Percentiles rank a stretch among this genome's conserved stretches.
Evolutionary conservation across 805 yeast genomes (phyloP).

Genomic region (Brettanomyces bruxellensis): DNA sequence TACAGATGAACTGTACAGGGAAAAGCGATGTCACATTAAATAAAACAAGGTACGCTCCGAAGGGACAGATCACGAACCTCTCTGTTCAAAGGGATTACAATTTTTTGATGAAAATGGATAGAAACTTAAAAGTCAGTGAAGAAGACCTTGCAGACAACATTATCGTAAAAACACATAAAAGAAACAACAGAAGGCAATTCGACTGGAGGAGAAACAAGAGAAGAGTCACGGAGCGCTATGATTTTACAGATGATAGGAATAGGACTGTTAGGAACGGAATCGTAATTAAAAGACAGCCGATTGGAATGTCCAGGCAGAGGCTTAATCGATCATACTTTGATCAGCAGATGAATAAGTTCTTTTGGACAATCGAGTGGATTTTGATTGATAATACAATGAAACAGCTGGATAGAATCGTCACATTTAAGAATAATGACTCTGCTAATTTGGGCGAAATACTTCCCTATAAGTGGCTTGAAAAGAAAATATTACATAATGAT

Average conservation of each 20-base stretch:
- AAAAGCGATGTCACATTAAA: slow-evolving; percentile 35
- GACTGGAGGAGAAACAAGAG: slow-evolving; percentile 48
- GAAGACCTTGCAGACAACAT: slow-evolving; percentile 41
- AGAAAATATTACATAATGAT: background rate
- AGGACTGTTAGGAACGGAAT: slow-evolving; percentile 53
- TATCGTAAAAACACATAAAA: slow-evolving; percentile 20
- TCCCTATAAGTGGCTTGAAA: slow-evolving; percentile 22
- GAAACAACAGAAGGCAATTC: slow-evolving; percentile 23
- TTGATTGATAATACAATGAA: slow-evolving; percentile 23
- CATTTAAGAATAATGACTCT: slow-evolving; percentile 34
- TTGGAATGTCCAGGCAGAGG: slow-evolving; percentile 62
- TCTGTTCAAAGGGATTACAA: slow-evolving; percentile 80
- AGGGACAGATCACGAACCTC: slow-evolving; percentile 33
- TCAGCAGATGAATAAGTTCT: slow-evolving; percentile 45
- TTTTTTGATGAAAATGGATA: slow-evolving; percentile 51
- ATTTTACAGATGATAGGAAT: slow-evolving; percentile 14
- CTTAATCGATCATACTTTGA: slow-evolving; percentile 67
- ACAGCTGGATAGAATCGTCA: slow-evolving; percentile 15
- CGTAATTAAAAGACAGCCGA: slow-evolving; percentile 50
- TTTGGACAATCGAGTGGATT: slow-evolving; percentile 79
- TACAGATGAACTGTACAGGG: slow-evolving; percentile 57
- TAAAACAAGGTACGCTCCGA: slow-evolving; percentile 41
- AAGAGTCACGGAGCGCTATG: slow-evolving; percentile 40
- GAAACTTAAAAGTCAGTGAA: slow-evolving; percentile 53
- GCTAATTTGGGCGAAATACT: slow-evolving; percentile 28